Conservation (phyloP, 2,329 filamentous ascomycete species). For the Fusarium mundagurra region DNA sequence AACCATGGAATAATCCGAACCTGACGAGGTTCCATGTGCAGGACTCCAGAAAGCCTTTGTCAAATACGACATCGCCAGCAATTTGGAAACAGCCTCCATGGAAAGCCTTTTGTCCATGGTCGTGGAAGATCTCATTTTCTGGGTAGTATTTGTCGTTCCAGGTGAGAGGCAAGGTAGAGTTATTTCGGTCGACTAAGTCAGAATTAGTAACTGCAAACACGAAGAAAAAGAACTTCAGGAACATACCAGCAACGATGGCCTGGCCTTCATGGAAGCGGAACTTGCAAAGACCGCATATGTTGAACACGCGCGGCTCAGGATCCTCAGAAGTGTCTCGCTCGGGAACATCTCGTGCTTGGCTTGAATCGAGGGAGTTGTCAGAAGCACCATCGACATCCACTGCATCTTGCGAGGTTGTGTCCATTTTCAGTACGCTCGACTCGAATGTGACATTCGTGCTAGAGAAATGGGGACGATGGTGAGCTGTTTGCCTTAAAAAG, state of each 20-base stretch:
- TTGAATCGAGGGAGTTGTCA: no score
- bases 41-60: not conserved
- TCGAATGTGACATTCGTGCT: no score
- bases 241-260: not conserved
- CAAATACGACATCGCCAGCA: not conserved
- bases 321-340: not conserved
- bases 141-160: not conserved
- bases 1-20: rapidly evolving
- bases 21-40: not conserved
- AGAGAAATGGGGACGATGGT: no score
- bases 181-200: not conserved
- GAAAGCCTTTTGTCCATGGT: not conserved
- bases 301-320: not conserved
- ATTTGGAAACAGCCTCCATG: not conserved
- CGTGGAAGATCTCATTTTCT: not conserved
- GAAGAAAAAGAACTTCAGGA: not conserved
- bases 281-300: not conserved
- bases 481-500: not conserved
- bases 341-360: not conserved
- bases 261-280: not conserved
- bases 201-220: not conserved
- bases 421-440: no score
- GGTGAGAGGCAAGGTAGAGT: not conserved
- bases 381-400: no score
- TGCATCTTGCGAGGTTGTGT: no score